A percentile compares a stretch with the other conserved stretches of the same genome.
phyloP scores from a whole-genome alignment of 345 rosid species.

The Hibiscus mutabilis region DNA sequence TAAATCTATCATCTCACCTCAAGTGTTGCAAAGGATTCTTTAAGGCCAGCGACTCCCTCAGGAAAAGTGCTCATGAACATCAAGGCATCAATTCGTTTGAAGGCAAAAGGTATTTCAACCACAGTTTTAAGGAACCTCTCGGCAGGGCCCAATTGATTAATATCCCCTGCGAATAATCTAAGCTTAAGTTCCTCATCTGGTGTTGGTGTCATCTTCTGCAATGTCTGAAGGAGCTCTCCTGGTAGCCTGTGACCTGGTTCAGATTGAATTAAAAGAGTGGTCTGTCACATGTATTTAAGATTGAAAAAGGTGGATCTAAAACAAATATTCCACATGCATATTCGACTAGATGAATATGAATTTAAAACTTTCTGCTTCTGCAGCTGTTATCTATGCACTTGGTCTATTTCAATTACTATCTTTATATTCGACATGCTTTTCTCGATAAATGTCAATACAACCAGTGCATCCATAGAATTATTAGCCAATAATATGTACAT shows the following conservation, averaged over 20 bases:
- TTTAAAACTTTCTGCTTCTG: too few species aligned
- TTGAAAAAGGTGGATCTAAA: neutral
- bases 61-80: conserved; percentile 62
- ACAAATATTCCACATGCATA: neutral
- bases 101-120: conserved; percentile 74
- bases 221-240: conserved; percentile 63
- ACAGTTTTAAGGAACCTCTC: conserved; percentile 78
- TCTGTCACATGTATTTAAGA: conserved; percentile 6
- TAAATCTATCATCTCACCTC: conserved; percentile 45
- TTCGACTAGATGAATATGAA: neutral
- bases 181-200: conserved; percentile 87
- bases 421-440: too few species aligned
- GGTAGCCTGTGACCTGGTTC: conserved; percentile 80
- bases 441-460: too few species aligned
- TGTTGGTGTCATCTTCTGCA: conserved; percentile 83
- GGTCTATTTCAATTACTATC: too few species aligned
- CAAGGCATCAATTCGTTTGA: conserved; percentile 72
- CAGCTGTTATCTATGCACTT: too few species aligned
- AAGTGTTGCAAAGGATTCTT: conserved; percentile 66
- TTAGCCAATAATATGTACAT: too few species aligned
- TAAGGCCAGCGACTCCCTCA: conserved; percentile 61
- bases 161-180: conserved; percentile 63
- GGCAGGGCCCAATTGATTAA: conserved; percentile 70
- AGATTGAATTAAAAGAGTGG: conserved; percentile 14
- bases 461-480: too few species aligned